Conservation (phyloP, 2,329 filamentous ascomycete genomes). For the Fusarium verrucosum region DNA sequence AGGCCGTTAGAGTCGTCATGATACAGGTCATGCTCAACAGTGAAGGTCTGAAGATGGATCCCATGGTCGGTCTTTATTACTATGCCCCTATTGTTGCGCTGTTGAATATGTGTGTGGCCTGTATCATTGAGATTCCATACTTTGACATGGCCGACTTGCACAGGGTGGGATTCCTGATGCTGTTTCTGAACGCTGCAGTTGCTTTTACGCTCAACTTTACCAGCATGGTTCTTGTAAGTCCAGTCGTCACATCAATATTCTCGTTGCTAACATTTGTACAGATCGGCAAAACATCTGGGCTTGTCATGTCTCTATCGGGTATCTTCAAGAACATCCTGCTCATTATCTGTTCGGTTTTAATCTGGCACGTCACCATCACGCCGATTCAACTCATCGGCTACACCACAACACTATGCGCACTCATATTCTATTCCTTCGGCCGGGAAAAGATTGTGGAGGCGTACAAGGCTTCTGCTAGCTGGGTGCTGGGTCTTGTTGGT, state of each 20-base stretch:
- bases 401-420: not conserved
- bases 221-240: slow-evolving; percentile 17
- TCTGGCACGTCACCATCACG: slow-evolving; percentile 14
- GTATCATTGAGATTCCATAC: not conserved
- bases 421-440: not conserved
- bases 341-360: not conserved
- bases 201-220: slow-evolving; percentile 6
- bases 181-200: slow-evolving; percentile 16
- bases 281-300: slow-evolving; percentile 16
- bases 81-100: slow-evolving; percentile 17
- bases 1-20: slow-evolving; percentile 26
- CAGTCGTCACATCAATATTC: too few species aligned
- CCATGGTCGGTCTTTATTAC: slow-evolving; percentile 29
- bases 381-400: not conserved
- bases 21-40: slow-evolving; percentile 29
- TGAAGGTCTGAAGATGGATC: slow-evolving; percentile 28
- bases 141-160: slow-evolving; percentile 1
- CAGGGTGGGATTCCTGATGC: not conserved
- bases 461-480: too few species aligned
- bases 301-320: slow-evolving; percentile 3
- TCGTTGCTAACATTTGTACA: not conserved
- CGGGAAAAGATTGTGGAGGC: too few species aligned
- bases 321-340: slow-evolving; percentile 16
- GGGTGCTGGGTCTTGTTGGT: too few species aligned
- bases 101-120: slow-evolving; percentile 2